Evolutionary conservation across 352 stramenopile genomes (phyloP), one percentile per base, ranked within the genome.

Genomic region (Globisporangium ultimum): DNA sequence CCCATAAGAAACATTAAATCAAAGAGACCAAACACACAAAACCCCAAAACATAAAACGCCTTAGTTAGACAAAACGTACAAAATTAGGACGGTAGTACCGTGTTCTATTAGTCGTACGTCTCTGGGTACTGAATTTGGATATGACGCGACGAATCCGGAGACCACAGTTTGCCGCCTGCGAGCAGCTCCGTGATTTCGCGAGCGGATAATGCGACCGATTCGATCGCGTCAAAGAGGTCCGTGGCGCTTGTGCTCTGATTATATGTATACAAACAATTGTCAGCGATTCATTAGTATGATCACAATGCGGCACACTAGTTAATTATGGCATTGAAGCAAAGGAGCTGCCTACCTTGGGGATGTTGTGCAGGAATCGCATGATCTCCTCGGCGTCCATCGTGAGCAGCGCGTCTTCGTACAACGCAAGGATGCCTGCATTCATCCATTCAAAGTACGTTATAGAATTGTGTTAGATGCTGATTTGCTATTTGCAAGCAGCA

Each of bases 331-430:
- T 36, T 11, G 28, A 36, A 36, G 28, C 28, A 36, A 36, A 36
- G 8, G 28, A 36, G 28, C 28, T 10, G 8, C 28, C 3, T 46
- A 84, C 76, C 70, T 80, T 82, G 17, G 76, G 76, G 59, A 95
- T 76, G 57, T 92, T 83, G 61, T 95, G 86, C 51, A 95, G 61
- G 32, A 95, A 83, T 32, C 71, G 71, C 76, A 91, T 93, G 48
- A 91, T 81, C 41, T 89, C 71, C 65, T 87, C 80, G 14, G 80
- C 65, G 42, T 95, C 78, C 81, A 95, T 87, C 15, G 57, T 45
- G 24, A 95, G 65, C 52, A 95, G 60, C 21, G 71, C 70, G 36
- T 87, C 68, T 71, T 95, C 76, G 34, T 84, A 92, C 50, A 95
- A 67, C 18, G 70, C 62, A 28, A 95, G 55, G 20, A 95, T 69